Evolutionary conservation across 441 rosid species (phyloP).

Genomic region (Arabidopsis hybrid): DNA sequence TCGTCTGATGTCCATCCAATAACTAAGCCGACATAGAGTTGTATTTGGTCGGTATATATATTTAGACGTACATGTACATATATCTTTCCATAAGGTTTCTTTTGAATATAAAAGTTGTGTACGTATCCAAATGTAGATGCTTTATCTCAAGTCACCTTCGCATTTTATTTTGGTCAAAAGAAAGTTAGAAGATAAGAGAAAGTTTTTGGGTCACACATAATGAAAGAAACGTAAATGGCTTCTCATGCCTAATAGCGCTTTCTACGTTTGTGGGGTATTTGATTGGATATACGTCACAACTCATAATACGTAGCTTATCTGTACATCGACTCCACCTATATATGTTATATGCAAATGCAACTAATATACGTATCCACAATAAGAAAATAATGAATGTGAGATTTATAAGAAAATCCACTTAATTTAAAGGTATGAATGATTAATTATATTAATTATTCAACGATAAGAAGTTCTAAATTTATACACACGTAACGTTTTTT

Average conservation of each 20-base stretch:
- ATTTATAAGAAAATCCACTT: too few species aligned
- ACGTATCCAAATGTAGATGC: constrained; percentile 7
- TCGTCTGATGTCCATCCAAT: background rate
- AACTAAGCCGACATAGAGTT: constrained; percentile 16
- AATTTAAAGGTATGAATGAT: too few species aligned
- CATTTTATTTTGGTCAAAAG: constrained; percentile 31
- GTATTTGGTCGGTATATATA: background rate
- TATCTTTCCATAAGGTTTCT: constrained; percentile 12
- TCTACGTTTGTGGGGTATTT: constrained; percentile 25
- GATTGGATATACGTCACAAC: constrained; percentile 6
- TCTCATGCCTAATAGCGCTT: constrained; percentile 27
- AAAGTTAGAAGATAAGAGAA: constrained; percentile 33
- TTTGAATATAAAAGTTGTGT: background rate
- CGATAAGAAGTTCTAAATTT: too few species aligned
- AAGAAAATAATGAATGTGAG: too few species aligned
- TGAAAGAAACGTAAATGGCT: constrained; percentile 32
- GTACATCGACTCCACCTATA: constrained; percentile 6
- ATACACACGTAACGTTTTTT: too few species aligned
- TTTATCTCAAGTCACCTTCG: constrained; percentile 5
- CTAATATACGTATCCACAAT: background rate
- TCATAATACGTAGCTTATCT: constrained; percentile 17
- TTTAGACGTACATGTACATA: background rate
- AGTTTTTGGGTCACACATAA: constrained; percentile 31
- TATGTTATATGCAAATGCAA: background rate
- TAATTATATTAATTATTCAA: too few species aligned